Evolutionary conservation across 371 early-diverging fungal genomes (phyloP).

Genomic region (Sporodiniella umbellata): DNA sequence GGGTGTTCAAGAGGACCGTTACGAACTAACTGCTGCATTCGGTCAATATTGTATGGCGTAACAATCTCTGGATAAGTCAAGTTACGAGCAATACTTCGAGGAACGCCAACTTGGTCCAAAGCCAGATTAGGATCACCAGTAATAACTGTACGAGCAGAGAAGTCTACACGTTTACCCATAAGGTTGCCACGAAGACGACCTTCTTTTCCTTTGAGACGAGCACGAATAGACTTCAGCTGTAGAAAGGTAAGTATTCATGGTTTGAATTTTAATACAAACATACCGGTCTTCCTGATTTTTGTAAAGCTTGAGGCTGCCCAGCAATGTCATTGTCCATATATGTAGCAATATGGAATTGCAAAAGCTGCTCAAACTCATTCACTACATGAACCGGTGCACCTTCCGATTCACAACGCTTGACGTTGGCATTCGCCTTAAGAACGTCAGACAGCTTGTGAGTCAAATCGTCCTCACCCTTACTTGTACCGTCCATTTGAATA

Average conservation of each 20-base stretch:
- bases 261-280: too few species aligned
- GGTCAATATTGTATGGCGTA: constrained; percentile 97
- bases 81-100: constrained; percentile 96
- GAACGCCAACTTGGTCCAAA: constrained; percentile 99
- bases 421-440: constrained; percentile 93
- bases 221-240: constrained; percentile 62
- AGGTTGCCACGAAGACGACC: constrained; percentile 99
- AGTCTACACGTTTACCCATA: constrained; percentile 99
- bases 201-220: constrained; percentile 99
- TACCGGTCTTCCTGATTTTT: constrained; percentile 96
- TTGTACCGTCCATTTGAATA: constrained; percentile 94
- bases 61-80: constrained; percentile 99
- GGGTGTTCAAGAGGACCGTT: constrained; percentile 98
- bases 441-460: constrained; percentile 97
- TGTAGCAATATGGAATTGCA: constrained; percentile 97
- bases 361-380: constrained; percentile 91
- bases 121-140: constrained; percentile 99
- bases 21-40: constrained; percentile 85
- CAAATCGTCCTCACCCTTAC: constrained; percentile 97
- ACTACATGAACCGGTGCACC: constrained; percentile 96
- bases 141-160: constrained; percentile 99
- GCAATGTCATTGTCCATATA: constrained; percentile 99
- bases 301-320: constrained; percentile 98
- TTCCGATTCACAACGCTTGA: constrained; percentile 88
- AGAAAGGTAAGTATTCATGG: too few species aligned